Percentiles rank a stretch among this genome's conserved stretches.
Evolutionary conservation across 2,329 filamentous ascomycete species (phyloP).

Genomic region (Incumbomyces delicatus): DNA sequence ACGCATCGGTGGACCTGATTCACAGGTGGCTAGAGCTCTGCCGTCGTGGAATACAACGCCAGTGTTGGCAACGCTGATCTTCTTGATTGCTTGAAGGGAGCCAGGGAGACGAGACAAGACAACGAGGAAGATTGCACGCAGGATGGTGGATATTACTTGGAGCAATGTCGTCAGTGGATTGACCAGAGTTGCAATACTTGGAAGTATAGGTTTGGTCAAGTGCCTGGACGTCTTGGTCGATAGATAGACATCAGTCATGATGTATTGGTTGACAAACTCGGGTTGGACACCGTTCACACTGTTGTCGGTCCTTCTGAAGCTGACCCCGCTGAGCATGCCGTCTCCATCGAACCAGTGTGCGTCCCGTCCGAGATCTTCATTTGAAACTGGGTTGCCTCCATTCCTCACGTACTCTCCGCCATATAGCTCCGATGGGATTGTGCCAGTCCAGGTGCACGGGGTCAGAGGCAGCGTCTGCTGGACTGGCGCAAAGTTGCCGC

Average conservation of each 20-base stretch:
- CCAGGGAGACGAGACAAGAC: constrained; percentile 49
- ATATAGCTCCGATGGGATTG: constrained; percentile 53
- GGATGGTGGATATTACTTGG: constrained; percentile 41
- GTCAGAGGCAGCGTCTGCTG: constrained; percentile 46
- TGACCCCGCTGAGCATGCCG: constrained; percentile 62
- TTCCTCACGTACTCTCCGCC: constrained; percentile 65
- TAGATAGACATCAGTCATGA: constrained; percentile 57
- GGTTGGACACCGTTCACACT: constrained; percentile 44
- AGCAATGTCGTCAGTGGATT: constrained; percentile 47
- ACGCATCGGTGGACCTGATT: constrained; percentile 60
- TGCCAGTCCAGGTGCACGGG: constrained; percentile 47
- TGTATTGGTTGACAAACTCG: constrained; percentile 59
- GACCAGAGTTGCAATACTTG: constrained; percentile 58
- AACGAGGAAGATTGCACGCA: constrained; percentile 49
- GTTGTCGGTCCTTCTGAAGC: constrained; percentile 41
- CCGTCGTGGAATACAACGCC: constrained; percentile 58
- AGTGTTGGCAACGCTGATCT: constrained; percentile 63
- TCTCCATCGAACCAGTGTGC: constrained; percentile 69
- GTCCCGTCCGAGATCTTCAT: constrained; percentile 51
- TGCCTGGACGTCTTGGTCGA: constrained; percentile 40
- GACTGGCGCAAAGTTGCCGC: constrained; percentile 62
- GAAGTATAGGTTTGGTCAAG: constrained; percentile 49
- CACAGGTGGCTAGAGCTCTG: constrained; percentile 58
- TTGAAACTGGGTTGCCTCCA: constrained; percentile 57
- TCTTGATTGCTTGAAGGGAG: constrained; percentile 49